A percentile compares a stretch with the other conserved stretches of the same genome.
phyloP scores from a whole-genome alignment of 495 filamentous ascomycete genomes.

The Penicillium daleae region DNA sequence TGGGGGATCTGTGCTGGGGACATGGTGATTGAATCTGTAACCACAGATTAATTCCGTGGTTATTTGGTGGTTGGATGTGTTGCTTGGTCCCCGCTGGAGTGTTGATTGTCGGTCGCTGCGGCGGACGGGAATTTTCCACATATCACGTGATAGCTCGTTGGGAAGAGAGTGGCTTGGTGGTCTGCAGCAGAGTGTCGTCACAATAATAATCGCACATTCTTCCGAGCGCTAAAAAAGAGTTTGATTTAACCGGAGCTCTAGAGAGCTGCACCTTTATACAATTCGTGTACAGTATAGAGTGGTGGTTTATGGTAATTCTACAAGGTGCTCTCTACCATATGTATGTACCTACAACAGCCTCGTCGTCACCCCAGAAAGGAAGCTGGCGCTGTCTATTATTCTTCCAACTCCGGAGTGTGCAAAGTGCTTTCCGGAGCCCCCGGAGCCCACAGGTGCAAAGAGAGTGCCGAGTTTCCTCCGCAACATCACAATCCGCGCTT shows the following conservation, averaged over 20 bases:
- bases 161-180: too few relatives aligned
- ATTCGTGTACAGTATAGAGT: not conserved
- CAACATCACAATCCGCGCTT: not conserved
- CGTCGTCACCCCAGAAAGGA: not conserved
- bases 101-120: not conserved
- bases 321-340: not conserved
- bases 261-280: too few relatives aligned
- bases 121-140: slow-evolving; percentile 22
- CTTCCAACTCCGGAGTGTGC: too few relatives aligned
- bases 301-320: not conserved
- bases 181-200: not conserved
- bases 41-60: not conserved
- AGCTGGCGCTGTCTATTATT: not conserved
- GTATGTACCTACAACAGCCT: not conserved
- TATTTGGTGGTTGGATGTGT: not conserved
- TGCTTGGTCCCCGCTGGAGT: not conserved
- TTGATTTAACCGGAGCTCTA: not conserved
- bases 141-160: slow-evolving; percentile 18
- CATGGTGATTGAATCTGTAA: slow-evolving; percentile 16
- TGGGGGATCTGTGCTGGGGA: slow-evolving; percentile 37
- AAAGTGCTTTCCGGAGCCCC: not conserved
- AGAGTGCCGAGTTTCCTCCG: slow-evolving; percentile 2
- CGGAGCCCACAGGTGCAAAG: not conserved
- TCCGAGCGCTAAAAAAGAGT: slow-evolving; percentile 1
- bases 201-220: not conserved